Conservation (phyloP, 768 basidiomycete species). For the Fistulinella prunicolor region DNA sequence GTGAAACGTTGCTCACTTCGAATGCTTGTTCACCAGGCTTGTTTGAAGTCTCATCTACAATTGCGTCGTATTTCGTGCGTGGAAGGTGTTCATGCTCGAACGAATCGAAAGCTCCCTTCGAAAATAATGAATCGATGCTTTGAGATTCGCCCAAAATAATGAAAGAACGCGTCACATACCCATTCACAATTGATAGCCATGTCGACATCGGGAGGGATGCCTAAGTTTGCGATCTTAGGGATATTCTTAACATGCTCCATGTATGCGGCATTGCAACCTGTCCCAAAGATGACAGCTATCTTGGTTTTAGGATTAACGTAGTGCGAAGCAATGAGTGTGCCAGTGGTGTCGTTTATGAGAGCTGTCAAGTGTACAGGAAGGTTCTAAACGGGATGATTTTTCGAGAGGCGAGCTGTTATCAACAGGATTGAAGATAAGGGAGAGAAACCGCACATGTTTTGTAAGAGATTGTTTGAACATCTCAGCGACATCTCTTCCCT, state of each 20-base stretch:
- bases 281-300: constrained; percentile 96
- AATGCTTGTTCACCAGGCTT: constrained; percentile 96
- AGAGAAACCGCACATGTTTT: constrained; percentile 57
- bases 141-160: background rate
- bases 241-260: constrained; percentile 89
- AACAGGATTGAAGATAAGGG: background rate
- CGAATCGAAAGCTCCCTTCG: constrained; percentile 94
- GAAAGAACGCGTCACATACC: constrained; percentile 42
- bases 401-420: no score
- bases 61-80: constrained; percentile 89
- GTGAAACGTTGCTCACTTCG: constrained; percentile 50
- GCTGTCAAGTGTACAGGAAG: constrained; percentile 84
- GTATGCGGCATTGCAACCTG: constrained; percentile 97
- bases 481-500: constrained; percentile 87
- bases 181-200: constrained; percentile 99
- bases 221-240: constrained; percentile 77
- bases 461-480: constrained; percentile 86
- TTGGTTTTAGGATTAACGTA: constrained; percentile 91
- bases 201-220: constrained; percentile 57
- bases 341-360: constrained; percentile 97
- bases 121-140: background rate
- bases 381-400: constrained; percentile 60
- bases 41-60: constrained; percentile 92
- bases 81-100: constrained; percentile 93
- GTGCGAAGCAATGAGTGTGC: constrained; percentile 93